phyloP scores from a whole-genome alignment of 2,329 filamentous ascomycete genomes.

The Sphaceloma murrayae region DNA sequence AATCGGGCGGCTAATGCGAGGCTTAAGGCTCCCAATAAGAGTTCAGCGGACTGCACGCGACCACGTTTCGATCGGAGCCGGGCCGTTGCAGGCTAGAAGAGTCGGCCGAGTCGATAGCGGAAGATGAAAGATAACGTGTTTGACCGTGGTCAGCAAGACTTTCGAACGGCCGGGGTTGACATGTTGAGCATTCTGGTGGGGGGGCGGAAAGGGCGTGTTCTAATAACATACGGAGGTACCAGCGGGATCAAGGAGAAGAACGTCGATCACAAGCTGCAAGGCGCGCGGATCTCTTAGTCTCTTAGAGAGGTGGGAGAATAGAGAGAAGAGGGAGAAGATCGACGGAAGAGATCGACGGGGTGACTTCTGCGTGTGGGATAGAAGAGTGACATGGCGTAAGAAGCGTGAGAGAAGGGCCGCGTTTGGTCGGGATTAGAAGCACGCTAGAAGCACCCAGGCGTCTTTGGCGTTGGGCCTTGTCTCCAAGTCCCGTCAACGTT shows the following conservation, averaged over 20 bases:
- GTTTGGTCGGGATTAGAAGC: conserved; percentile 4
- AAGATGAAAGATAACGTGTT: conserved; percentile 12
- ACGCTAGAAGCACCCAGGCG: conserved; percentile 5
- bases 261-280: background rate
- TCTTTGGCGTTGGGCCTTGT: conserved; percentile 8
- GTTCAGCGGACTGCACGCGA: conserved; percentile 9
- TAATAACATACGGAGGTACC: too few relatives aligned
- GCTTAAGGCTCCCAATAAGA: conserved; percentile 12
- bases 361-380: conserved; percentile 3
- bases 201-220: too few relatives aligned
- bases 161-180: background rate
- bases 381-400: background rate
- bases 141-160: conserved; percentile 9
- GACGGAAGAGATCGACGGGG: conserved; percentile 6
- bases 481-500: conserved; percentile 13
- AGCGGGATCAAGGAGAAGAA: too few relatives aligned
- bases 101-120: conserved; percentile 13
- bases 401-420: background rate
- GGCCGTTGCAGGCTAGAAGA: conserved; percentile 15
- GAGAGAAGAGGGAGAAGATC: conserved; percentile 2
- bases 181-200: too few relatives aligned
- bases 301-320: background rate
- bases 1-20: conserved; percentile 7
- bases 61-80: conserved; percentile 13
- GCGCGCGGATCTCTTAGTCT: background rate